These are phyloP conservation scores for Lyophyllum decastes DNA, from an alignment of 768 basidiomycete genomes.

Conservation along the genomic window DNA sequence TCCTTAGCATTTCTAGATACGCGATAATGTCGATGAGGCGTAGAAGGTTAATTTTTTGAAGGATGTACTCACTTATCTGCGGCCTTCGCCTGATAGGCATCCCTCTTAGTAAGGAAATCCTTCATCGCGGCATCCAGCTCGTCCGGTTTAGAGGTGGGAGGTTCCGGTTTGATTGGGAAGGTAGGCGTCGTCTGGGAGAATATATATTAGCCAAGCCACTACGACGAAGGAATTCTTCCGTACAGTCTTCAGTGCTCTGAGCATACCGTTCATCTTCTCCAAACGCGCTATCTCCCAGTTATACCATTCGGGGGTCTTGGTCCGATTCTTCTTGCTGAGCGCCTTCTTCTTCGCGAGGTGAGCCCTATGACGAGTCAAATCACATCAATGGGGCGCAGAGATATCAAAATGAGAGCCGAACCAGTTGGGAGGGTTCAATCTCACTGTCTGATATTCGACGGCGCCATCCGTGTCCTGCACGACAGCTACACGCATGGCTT, in stretches of 20 bases:
- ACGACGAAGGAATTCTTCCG: not conserved
- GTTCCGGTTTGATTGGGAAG: not conserved
- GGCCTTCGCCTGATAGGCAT: not conserved
- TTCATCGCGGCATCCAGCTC: not conserved
- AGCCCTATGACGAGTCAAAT: not conserved
- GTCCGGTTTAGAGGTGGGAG: not conserved
- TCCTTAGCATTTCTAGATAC: too few species aligned
- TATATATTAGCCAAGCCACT: not conserved
- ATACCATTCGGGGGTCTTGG: conserved; percentile 7
- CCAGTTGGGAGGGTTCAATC: conserved; percentile 3
- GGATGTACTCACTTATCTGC: not conserved
- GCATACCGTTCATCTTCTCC: conserved; percentile 6
- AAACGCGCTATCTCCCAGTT: conserved; percentile 10
- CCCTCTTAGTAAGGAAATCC: not conserved
- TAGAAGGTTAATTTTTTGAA: not conserved
- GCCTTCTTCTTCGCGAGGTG: conserved; percentile 7
- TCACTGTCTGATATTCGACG: conserved; percentile 5
- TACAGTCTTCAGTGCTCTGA: conserved; percentile 1
- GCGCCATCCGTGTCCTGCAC: conserved; percentile 8
- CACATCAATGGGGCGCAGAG: not conserved
- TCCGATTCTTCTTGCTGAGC: not conserved
- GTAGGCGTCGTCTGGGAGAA: not conserved
- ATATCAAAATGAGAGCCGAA: not conserved
- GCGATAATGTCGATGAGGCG: not conserved
- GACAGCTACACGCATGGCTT: conserved; percentile 3